Base-by-base conservation (phyloP, 352 stramenopile species). In the Peronospora belbahrii region DNA sequence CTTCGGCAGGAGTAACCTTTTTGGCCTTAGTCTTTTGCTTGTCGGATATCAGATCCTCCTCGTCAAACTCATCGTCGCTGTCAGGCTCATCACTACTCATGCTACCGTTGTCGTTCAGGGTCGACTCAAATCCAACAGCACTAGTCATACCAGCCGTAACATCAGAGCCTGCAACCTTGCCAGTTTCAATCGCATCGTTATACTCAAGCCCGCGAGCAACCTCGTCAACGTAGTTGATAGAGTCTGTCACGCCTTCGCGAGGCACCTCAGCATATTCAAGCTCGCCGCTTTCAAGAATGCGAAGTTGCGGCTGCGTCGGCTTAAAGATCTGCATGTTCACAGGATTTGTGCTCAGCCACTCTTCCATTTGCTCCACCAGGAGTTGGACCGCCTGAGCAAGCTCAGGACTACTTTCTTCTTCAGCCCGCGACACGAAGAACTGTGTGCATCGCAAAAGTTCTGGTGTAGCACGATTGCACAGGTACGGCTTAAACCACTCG, bases 391-490 rank as follows among this genome's bases (percentile, higher is more conserved):
- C 61, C 51, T 83, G 70, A 1, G 69, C 66, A 36, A 73, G 63
- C 15, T 83, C 69, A 6, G 46, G 32, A 3, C 64, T 47, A n/a
- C 65, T 66, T 40, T 82, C 65, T 30, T 66, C 24, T 27, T 74
- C 55, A 27, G 72, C 70, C 4, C 67, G 64, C 10, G 54, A 55
- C 6, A 68, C 59, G 19, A 81, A 83, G 47, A 67, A 83, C 32
- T 75, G 48, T n/a, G 57, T 75, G 28, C 56, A 72, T 30, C 51
- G 62, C 11, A 89, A 40, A 9, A 88, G 55, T 41, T 89, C 73
- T 0, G 69, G 71, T 2, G 78, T 88, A 14, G 76, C 68, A 37
- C 78, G 75, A 51, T 89, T 88, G 57, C 75, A 82, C 45, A 86
- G 28, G 52, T 71, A 77, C 19, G 58, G 67, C 42, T 78, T 83